A percentile compares a stretch with the other conserved stretches of the same genome.
These are phyloP conservation scores for Tilletia horrida DNA, from an alignment of 1,284 basidiomycete genomes.

Conservation along the genomic window DNA sequence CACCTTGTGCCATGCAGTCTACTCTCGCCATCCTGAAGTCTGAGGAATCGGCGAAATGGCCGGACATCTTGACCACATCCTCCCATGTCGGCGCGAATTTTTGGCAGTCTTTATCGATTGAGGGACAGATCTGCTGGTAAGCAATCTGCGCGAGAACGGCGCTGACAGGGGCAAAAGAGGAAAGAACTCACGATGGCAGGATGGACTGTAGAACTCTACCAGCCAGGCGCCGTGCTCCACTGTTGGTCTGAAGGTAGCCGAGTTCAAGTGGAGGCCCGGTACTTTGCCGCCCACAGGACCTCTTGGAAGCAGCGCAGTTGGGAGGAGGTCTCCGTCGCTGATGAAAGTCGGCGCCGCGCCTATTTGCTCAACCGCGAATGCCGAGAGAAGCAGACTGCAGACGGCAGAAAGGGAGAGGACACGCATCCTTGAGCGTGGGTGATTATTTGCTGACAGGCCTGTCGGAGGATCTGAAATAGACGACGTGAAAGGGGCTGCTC, in stretches of 20 bases:
- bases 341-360: too few species aligned
- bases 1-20: slow-evolving; percentile 13
- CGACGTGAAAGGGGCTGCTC: too few species aligned
- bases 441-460: too few species aligned
- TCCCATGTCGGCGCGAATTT: slow-evolving; percentile 17
- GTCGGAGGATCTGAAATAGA: too few species aligned
- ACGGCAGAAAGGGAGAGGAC: too few species aligned
- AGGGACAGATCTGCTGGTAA: too few species aligned
- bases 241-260: background rate
- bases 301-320: background rate
- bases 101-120: slow-evolving; percentile 18
- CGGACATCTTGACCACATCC: slow-evolving; percentile 11
- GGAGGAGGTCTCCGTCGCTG: background rate
- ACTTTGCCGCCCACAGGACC: background rate
- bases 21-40: slow-evolving; percentile 16
- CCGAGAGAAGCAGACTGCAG: too few species aligned
- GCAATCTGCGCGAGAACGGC: background rate
- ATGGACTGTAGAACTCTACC: slow-evolving; percentile 15
- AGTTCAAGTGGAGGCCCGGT: slow-evolving; percentile 1
- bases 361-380: too few species aligned
- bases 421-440: too few species aligned
- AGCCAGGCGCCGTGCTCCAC: slow-evolving; percentile 2
- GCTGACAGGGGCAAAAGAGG: background rate
- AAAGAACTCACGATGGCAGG: slow-evolving; percentile 7
- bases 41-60: slow-evolving; percentile 14